These are phyloP conservation scores for Huntiella abstrusa DNA, from an alignment of 2,329 filamentous ascomycete species.

Conservation along the genomic window DNA sequence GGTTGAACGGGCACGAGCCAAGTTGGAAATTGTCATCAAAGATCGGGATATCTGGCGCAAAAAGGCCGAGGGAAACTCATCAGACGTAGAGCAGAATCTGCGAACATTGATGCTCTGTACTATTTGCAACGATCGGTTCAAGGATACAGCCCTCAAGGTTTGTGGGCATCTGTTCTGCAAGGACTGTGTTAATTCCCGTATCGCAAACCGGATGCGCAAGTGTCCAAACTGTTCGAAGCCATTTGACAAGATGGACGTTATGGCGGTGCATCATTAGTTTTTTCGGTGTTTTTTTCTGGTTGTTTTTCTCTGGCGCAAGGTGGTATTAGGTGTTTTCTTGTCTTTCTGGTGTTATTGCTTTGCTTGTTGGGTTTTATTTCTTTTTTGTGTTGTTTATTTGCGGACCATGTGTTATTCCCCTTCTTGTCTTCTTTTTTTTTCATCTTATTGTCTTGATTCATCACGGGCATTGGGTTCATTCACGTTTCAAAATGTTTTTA, in stretches of 20 bases:
- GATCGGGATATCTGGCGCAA: constrained; percentile 72
- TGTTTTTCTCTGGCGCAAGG: too few relatives aligned
- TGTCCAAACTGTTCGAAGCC: constrained; percentile 86
- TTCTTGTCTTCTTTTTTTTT: too few relatives aligned
- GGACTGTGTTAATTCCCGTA: constrained; percentile 72
- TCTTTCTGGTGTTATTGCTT: too few relatives aligned
- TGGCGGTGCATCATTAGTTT: constrained; percentile 41
- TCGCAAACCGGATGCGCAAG: constrained; percentile 79
- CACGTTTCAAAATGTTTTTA: too few relatives aligned
- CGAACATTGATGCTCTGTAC: constrained; percentile 52
- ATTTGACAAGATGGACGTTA: constrained; percentile 80
- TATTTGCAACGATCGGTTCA: constrained; percentile 82
- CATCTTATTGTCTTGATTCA: too few relatives aligned
- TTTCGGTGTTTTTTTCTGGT: too few relatives aligned
- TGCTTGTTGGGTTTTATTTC: too few relatives aligned
- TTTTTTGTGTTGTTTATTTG: too few relatives aligned
- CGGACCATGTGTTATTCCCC: too few relatives aligned
- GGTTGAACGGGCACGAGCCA: constrained; percentile 58
- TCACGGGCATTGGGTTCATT: too few relatives aligned
- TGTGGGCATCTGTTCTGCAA: constrained; percentile 93
- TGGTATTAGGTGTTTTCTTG: too few relatives aligned
- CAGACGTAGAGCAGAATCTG: constrained; percentile 67
- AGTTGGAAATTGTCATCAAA: constrained; percentile 61
- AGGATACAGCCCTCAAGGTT: constrained; percentile 80
- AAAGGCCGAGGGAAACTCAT: constrained; percentile 64